A percentile compares a stretch with the other conserved stretches of the same genome.
Evolutionary conservation across 164 flowering plant species (phyloP).

Genomic region (Tetrastigma voinierianum): DNA sequence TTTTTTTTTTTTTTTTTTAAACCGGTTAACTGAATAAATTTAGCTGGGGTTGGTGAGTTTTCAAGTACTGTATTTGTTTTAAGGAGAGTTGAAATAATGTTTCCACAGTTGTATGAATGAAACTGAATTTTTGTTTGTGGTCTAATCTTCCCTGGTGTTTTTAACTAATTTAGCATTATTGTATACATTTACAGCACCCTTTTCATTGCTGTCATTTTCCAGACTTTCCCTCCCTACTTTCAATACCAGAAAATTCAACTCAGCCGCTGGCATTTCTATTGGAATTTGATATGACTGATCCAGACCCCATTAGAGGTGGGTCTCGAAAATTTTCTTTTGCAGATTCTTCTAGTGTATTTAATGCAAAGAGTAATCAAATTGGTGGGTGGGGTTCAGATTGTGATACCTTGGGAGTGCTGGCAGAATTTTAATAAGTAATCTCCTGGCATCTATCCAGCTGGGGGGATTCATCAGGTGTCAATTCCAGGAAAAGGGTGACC

Average conservation of each 20-base stretch:
- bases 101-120: slow-evolving; percentile 9
- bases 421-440: slow-evolving; percentile 11
- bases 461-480: slow-evolving; percentile 16
- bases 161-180: slow-evolving; percentile 10
- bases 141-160: background rate
- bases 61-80: slow-evolving; percentile 10
- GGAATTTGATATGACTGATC: background rate
- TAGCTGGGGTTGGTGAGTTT: background rate
- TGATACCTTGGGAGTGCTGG: slow-evolving; percentile 16
- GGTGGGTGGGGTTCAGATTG: slow-evolving; percentile 19
- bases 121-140: slow-evolving; percentile 14
- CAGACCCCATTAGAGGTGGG: background rate
- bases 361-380: background rate
- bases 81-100: slow-evolving; percentile 21
- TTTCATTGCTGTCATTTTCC: slow-evolving; percentile 15
- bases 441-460: slow-evolving; percentile 12
- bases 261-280: background rate
- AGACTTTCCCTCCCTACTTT: slow-evolving; percentile 8
- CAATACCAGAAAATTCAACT: background rate
- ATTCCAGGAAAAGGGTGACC: slow-evolving; percentile 21
- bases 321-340: too few species aligned
- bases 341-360: background rate
- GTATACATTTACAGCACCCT: slow-evolving; percentile 1
- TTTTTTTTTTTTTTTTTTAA: slow-evolving; percentile 1
- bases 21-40: background rate